Percentiles rank a stretch among this genome's conserved stretches.
Conservation (phyloP, 108 stramenopile genomes). For the Conticribra weissflogii region DNA sequence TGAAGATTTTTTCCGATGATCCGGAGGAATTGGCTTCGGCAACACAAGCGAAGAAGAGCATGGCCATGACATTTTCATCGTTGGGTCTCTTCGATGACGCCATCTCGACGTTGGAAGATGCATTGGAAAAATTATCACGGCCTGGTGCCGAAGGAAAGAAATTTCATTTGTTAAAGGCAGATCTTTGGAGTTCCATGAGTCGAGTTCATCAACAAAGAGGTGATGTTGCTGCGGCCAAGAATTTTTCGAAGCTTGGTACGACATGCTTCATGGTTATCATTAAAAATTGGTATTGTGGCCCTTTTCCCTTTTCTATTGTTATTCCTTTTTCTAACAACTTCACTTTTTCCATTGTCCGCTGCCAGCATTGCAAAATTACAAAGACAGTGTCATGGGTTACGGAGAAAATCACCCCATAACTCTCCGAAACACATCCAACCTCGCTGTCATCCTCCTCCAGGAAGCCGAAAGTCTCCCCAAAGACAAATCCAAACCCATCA, state of each 20-base stretch:
- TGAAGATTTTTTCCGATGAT: conserved; percentile 19
- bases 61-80: conserved; percentile 25
- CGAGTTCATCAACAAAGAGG: conserved; percentile 29
- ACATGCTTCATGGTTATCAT: too few relatives aligned
- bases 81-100: conserved; percentile 29
- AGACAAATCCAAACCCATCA: conserved; percentile 33
- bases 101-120: conserved; percentile 28
- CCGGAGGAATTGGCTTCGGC: conserved; percentile 13
- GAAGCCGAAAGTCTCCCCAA: conserved; percentile 40
- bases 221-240: conserved; percentile 40
- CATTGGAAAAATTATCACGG: conserved; percentile 34
- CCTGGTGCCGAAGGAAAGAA: conserved; percentile 17
- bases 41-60: conserved; percentile 30
- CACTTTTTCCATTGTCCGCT: background rate
- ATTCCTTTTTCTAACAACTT: background rate
- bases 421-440: conserved; percentile 40
- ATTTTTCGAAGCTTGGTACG: conserved; percentile 49
- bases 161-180: conserved; percentile 18
- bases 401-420: conserved; percentile 43
- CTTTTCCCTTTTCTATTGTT: background rate
- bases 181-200: conserved; percentile 39
- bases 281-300: too few relatives aligned
- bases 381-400: conserved; percentile 17
- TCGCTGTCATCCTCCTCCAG: conserved; percentile 41
- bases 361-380: conserved; percentile 40